phyloP scores from a whole-genome alignment of 2,329 filamentous ascomycete species.

The Fusarium stilboides region DNA sequence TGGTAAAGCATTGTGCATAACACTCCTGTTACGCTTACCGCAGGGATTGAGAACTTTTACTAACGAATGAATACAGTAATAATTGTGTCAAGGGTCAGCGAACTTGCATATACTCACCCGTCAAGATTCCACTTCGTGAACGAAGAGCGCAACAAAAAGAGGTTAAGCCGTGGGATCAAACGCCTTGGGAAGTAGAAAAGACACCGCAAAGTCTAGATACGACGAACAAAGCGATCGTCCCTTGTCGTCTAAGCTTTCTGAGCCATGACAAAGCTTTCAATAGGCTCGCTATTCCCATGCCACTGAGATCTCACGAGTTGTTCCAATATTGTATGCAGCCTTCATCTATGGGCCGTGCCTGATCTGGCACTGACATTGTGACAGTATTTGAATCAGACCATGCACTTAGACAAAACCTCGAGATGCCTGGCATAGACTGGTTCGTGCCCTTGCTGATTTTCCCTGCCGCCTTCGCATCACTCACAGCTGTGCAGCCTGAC shows the following conservation, averaged over 20 bases:
- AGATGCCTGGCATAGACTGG: background rate
- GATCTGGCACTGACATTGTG: background rate
- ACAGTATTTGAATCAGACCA: constrained; percentile 10
- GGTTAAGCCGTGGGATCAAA: constrained; percentile 20
- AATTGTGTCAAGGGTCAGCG: constrained; percentile 18
- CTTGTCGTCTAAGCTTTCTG: background rate
- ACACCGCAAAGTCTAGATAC: background rate
- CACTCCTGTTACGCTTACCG: background rate
- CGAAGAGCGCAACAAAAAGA: constrained; percentile 26
- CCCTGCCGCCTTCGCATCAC: fast-evolving
- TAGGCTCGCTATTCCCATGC: constrained; percentile 16
- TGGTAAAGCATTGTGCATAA: constrained; percentile 12
- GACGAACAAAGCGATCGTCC: background rate
- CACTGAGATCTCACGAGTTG: constrained; percentile 22
- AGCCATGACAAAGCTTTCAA: constrained; percentile 14
- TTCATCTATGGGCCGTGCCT: background rate
- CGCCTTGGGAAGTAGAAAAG: constrained; percentile 12
- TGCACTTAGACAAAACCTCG: background rate
- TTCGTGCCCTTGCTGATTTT: background rate
- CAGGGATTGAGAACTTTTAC: background rate
- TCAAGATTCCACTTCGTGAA: constrained; percentile 10
- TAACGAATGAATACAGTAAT: background rate
- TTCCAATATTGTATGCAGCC: constrained; percentile 21
- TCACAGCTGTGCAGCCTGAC: constrained; percentile 5
- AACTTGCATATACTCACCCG: constrained; percentile 1